phyloP scores from a whole-genome alignment of 2,329 filamentous ascomycete genomes.

The Aureobasidium melanogenum region DNA sequence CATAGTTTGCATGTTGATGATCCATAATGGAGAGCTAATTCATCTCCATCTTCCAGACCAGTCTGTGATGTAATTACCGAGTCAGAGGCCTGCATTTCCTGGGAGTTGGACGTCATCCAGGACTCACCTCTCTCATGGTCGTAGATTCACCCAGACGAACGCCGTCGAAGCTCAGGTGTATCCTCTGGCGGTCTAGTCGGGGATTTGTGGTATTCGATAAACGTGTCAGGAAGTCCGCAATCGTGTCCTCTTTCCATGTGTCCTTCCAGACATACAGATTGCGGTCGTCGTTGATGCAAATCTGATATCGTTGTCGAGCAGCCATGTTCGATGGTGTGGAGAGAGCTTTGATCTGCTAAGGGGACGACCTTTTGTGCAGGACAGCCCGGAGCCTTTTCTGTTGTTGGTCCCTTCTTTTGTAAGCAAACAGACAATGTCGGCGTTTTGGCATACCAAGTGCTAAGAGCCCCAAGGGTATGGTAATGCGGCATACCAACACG shows the following conservation, averaged over 20 bases:
- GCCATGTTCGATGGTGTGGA: background rate
- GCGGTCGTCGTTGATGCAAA: slow-evolving; percentile 3
- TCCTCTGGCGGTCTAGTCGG: background rate
- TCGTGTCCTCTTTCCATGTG: slow-evolving; percentile 8
- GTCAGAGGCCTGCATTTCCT: background rate
- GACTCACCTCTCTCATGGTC: slow-evolving; percentile 3
- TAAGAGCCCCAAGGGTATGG: background rate
- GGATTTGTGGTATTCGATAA: background rate
- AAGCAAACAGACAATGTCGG: background rate
- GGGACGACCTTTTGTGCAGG: background rate
- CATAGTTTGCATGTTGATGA: background rate
- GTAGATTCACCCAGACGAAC: slow-evolving; percentile 5
- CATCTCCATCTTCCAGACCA: slow-evolving; percentile 8
- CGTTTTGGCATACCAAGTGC: background rate
- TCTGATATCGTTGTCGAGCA: background rate
- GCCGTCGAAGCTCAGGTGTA: slow-evolving; percentile 11
- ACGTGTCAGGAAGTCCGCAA: background rate
- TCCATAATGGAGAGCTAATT: slow-evolving; percentile 2
- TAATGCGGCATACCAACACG: background rate
- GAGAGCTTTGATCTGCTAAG: background rate
- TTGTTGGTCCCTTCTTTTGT: background rate
- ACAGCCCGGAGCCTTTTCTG: background rate
- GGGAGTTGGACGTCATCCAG: background rate
- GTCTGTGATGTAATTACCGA: background rate
- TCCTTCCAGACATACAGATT: background rate